These are phyloP conservation scores for Cydonia oblonga DNA, from an alignment of 331 rosid species.

Conservation along the genomic window DNA sequence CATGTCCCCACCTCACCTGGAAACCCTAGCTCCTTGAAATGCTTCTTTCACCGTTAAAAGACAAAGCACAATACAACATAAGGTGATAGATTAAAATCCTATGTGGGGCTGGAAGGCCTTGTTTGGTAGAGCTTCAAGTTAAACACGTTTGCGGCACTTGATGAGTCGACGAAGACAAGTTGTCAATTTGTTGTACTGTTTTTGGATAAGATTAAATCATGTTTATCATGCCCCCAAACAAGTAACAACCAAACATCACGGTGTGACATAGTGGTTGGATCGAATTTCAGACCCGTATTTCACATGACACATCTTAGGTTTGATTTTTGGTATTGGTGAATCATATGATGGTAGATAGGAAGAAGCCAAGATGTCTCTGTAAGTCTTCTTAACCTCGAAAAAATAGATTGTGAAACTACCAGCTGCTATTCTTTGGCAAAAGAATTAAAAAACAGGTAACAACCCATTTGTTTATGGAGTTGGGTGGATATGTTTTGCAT, in stretches of 20 bases:
- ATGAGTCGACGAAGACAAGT: constrained; percentile 19
- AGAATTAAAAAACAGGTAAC: too few relatives aligned
- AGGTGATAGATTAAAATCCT: constrained; percentile 54
- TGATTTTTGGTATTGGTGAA: too few relatives aligned
- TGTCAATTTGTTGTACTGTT: not conserved
- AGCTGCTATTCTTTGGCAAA: too few relatives aligned
- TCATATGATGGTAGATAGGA: too few relatives aligned
- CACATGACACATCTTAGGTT: too few relatives aligned
- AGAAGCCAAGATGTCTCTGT: too few relatives aligned
- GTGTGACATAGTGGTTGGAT: too few relatives aligned
- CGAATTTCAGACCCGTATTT: too few relatives aligned
- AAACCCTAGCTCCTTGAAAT: constrained; percentile 31
- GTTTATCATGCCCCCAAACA: constrained; percentile 19
- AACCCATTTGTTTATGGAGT: not conserved
- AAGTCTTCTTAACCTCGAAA: too few relatives aligned
- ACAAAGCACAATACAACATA: constrained; percentile 13
- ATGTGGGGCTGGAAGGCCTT: constrained; percentile 46
- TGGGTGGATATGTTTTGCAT: constrained; percentile 16
- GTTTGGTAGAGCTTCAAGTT: constrained; percentile 26
- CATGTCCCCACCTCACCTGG: constrained; percentile 27
- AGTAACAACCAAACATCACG: not conserved
- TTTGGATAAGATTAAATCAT: constrained; percentile 32
- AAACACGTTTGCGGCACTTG: constrained; percentile 15
- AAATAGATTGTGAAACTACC: too few relatives aligned
- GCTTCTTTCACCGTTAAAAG: constrained; percentile 30